Base-by-base conservation (phyloP, 1,284 basidiomycete genomes). In the Sanghuangporus weigelae region DNA sequence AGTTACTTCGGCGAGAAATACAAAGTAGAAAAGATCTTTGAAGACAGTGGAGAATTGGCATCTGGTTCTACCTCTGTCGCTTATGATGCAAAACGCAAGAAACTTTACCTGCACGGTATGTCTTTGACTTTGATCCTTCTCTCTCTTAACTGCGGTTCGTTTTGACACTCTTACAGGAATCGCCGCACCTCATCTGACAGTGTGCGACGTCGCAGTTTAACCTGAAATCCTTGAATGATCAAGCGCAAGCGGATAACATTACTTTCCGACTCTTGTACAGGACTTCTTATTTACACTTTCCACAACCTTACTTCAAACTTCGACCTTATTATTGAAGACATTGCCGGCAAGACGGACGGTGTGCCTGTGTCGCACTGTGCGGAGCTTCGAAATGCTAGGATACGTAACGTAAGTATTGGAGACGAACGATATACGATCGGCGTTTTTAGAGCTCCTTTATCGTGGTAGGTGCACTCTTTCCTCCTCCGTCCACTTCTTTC, bases 1-100 rank as follows among this genome's bases (percentile, higher is more conserved):
- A 75, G 81, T 6, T 87, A 84, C 69, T 87, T 82, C 63, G 86
- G 85, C n/a, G 79, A 85, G 65, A 89, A 87, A 67, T 85, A 81
- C 68, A 81, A 77, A 54, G 70, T 86, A n/a, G 80, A 85, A 60
- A 87, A 82, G 79, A 85, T 80, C n/a, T 85, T 88, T 63, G 85
- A 88, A 72, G 85, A 89, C 70, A 77, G 84, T 67, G 87, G 87
- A 7, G 73, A 69, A 11, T 60, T 86, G 23, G 80, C 79, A 7
- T 79, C 79, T n/a, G 83, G 80, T 12, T 73, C 77, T 42, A 89
- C 87, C 1, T 75, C 80, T 1, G 84, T 73, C 10, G 82, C 75
- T 10, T 78, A 85, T 67, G 85, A 87, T 69, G 70, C 78, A 1
- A 67, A 77, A 60, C 75, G 82, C 57, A 73, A 75, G 16, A 75